phyloP scores from a whole-genome alignment of 1,139 yeast species.

The Pichia sp. region DNA sequence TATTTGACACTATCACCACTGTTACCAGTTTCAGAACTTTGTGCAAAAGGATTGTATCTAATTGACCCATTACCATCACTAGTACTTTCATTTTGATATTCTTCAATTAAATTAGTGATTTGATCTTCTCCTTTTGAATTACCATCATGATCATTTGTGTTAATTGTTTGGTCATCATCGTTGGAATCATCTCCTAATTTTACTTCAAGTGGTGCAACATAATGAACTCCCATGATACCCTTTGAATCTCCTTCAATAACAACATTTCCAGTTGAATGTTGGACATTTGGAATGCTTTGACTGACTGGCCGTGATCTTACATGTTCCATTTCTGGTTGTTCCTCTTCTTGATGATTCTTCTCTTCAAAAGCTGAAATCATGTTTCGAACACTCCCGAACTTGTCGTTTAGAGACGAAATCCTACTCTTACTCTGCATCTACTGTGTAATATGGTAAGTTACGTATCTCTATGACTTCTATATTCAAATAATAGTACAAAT shows the following conservation, averaged over 20 bases:
- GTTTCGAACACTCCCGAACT: constrained; percentile 7
- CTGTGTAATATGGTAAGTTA: too few relatives aligned
- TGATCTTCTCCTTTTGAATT: neutral
- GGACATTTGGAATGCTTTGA: too few relatives aligned
- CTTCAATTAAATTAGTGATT: neutral
- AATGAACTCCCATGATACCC: constrained; percentile 1
- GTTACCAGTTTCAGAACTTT: too few relatives aligned
- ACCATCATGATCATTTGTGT: neutral
- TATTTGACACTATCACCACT: too few relatives aligned
- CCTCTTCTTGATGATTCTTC: neutral
- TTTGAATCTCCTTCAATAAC: constrained; percentile 9
- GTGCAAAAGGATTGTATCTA: too few relatives aligned
- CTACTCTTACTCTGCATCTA: constrained; percentile 1
- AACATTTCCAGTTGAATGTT: neutral
- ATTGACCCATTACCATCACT: too few relatives aligned
- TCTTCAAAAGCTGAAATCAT: constrained; percentile 9
- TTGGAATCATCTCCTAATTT: too few relatives aligned
- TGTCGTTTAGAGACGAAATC: constrained; percentile 2
- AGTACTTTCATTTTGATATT: neutral
- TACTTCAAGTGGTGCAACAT: neutral
- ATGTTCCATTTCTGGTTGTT: neutral
- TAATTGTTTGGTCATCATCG: too few relatives aligned
- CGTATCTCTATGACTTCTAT: neutral
- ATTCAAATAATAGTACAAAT: too few relatives aligned
- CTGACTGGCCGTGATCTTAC: too few relatives aligned